Conservation (phyloP, 805 yeast species). For the Wickerhamomyces chambardii region DNA sequence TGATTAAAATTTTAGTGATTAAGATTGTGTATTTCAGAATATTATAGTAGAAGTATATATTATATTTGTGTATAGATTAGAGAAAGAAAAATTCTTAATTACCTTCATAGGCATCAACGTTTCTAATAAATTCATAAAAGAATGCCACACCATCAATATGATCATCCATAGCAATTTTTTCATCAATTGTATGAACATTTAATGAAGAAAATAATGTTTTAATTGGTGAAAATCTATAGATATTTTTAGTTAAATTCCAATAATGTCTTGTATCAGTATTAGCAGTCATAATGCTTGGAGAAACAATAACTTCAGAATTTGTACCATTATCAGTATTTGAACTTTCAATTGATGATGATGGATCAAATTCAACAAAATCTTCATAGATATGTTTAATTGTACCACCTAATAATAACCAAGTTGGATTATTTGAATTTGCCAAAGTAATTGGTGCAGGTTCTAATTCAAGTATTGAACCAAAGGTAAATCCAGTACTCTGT, state of each 20-base stretch:
- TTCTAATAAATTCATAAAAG: slow-evolving; percentile 35
- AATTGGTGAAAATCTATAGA: slow-evolving; percentile 34
- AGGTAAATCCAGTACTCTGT: slow-evolving; percentile 34
- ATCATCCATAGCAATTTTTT: slow-evolving; percentile 40
- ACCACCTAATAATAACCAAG: slow-evolving; percentile 52
- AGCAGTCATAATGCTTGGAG: slow-evolving; percentile 48
- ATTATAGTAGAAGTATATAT: too few relatives aligned
- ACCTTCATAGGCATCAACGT: slow-evolving; percentile 4
- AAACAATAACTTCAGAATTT: slow-evolving; percentile 10
- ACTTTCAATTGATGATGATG: too few relatives aligned
- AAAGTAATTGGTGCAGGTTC: slow-evolving; percentile 44
- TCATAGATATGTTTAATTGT: slow-evolving; percentile 46
- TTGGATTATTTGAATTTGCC: slow-evolving; percentile 33
- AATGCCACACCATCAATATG: slow-evolving; percentile 55
- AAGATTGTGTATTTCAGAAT: too few relatives aligned
- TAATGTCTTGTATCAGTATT: slow-evolving; percentile 57
- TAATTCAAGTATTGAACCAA: slow-evolving; percentile 47
- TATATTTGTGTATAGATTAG: too few relatives aligned
- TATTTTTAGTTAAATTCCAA: slow-evolving; percentile 45
- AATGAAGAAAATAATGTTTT: slow-evolving; percentile 8
- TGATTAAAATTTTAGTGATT: too few relatives aligned
- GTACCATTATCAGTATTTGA: too few relatives aligned
- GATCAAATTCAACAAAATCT: slow-evolving; percentile 24
- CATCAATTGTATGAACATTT: slow-evolving; percentile 57
- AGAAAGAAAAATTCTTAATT: too few relatives aligned